phyloP scores from a whole-genome alignment of 1,139 yeast genomes.

The Pneumocystis murina region DNA sequence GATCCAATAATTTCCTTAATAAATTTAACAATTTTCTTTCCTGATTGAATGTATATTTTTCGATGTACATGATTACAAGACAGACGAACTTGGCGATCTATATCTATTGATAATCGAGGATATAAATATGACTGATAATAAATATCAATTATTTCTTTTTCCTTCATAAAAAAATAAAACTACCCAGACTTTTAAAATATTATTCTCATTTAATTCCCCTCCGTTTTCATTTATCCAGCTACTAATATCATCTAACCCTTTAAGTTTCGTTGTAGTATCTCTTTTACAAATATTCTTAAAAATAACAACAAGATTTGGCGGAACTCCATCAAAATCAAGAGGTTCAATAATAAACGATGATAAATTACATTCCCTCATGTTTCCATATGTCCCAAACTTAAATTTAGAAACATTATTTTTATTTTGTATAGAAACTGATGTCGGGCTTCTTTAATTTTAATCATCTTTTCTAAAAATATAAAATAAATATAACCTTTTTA shows the following conservation, averaged over 20 bases:
- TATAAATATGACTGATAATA: slow-evolving; percentile 2
- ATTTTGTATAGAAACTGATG: neutral
- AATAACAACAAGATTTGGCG: slow-evolving; percentile 33
- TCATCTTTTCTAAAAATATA: neutral
- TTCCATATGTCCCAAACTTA: neutral
- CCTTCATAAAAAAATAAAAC: neutral
- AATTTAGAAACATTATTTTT: neutral
- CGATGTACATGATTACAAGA: slow-evolving; percentile 4
- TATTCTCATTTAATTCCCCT: slow-evolving; percentile 22
- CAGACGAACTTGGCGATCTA: slow-evolving; percentile 6
- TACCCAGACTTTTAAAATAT: neutral
- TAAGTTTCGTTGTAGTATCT: slow-evolving; percentile 72
- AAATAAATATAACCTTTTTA: neutral
- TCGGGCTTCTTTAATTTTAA: too few relatives aligned
- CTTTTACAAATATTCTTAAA: slow-evolving; percentile 65
- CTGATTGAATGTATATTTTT: neutral
- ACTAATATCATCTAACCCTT: slow-evolving; percentile 49
- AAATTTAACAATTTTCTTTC: slow-evolving; percentile 3
- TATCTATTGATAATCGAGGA: slow-evolving; percentile 5
- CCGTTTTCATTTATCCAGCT: slow-evolving; percentile 22
- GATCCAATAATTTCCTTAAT: slow-evolving; percentile 3
- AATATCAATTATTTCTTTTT: neutral
- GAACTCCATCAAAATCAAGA: neutral
- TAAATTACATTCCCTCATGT: neutral
- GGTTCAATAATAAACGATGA: neutral